Evolutionary conservation across 164 flowering plant species (phyloP), one percentile per base, ranked within the genome.

Genomic region (Piper longum): DNA sequence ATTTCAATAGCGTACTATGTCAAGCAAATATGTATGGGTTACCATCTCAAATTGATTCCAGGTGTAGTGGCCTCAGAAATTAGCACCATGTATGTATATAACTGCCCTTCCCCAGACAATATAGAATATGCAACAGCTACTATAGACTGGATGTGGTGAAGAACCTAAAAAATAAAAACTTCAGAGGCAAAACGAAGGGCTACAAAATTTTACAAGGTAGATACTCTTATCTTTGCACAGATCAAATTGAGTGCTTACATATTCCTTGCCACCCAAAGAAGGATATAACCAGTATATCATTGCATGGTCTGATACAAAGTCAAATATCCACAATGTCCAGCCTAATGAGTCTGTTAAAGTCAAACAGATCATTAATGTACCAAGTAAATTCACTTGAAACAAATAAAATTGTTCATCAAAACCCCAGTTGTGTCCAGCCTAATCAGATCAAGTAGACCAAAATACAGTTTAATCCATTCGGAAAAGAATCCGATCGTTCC

Each of bases 51-150:
- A 70, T 95, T 91, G 70, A 95, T 80, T 63, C 79, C 93, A 11
- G 99, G 96, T 18, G 99, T 95, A 2, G 99, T 95, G 44, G 80
- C 73, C 78, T 95, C 99, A 36, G 99, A 95, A 64, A 95, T 85
- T 59, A 95, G 89, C 64, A 87, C 82, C 99, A 95, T 88, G 69
- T 72, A 91, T 2, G 96, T 85, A 63, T 95, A 95, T 43, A 91
- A 82, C 70, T 95, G 99, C 19, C 93, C 97, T 70, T 95, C 95
- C 62, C 96, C 85, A 40, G 84, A 76, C 56, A 79, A 75, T 88
- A 91, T 71, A 19, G 99, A 71, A 74, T 95, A 95, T 67, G 91
- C 83, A 40, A 95, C 89, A 52, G 95, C 81, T 51, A 83, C 70
- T 74, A 75, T 74, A 5, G 97, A 82, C 66, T 91, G 80, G 60